Evolutionary conservation across 495 filamentous ascomycete species (phyloP).

Genomic region (Penicillium macrosclerotiorum): DNA sequence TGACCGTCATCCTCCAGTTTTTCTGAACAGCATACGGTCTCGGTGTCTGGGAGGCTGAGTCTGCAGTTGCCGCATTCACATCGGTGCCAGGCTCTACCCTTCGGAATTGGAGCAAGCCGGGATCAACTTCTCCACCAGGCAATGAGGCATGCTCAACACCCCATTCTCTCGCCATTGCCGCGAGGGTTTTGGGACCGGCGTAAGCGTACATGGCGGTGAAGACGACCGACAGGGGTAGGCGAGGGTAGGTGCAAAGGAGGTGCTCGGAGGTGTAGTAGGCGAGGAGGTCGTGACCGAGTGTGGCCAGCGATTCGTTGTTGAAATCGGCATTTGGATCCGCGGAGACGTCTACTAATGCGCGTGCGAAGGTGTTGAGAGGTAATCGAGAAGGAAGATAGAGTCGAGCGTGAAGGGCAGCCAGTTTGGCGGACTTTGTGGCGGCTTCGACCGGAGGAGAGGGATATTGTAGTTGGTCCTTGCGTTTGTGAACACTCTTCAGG

Average conservation of each 20-base stretch:
- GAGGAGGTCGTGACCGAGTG: conserved; percentile 78
- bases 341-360: conserved; percentile 78
- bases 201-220: conserved; percentile 83
- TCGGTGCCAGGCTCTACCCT: conserved; percentile 57
- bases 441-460: conserved; percentile 66
- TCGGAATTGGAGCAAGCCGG: conserved; percentile 84
- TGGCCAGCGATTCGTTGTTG: conserved; percentile 79
- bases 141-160: conserved; percentile 80
- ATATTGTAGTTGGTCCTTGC: conserved; percentile 38
- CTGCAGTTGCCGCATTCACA: conserved; percentile 13
- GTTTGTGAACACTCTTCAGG: conserved; percentile 18
- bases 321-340: conserved; percentile 72
- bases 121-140: conserved; percentile 88
- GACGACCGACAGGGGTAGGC: conserved; percentile 78
- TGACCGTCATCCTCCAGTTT: conserved; percentile 68
- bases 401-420: conserved; percentile 89
- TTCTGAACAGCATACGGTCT: conserved; percentile 43
- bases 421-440: conserved; percentile 79
- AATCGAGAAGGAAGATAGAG: conserved; percentile 78
- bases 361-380: conserved; percentile 81
- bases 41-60: conserved; percentile 22
- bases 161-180: conserved; percentile 74
- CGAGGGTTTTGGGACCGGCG: conserved; percentile 67
- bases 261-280: conserved; percentile 84
- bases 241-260: conserved; percentile 82